Conservation (phyloP, 1,284 basidiomycete genomes). For the Wolfiporia cocos region DNA sequence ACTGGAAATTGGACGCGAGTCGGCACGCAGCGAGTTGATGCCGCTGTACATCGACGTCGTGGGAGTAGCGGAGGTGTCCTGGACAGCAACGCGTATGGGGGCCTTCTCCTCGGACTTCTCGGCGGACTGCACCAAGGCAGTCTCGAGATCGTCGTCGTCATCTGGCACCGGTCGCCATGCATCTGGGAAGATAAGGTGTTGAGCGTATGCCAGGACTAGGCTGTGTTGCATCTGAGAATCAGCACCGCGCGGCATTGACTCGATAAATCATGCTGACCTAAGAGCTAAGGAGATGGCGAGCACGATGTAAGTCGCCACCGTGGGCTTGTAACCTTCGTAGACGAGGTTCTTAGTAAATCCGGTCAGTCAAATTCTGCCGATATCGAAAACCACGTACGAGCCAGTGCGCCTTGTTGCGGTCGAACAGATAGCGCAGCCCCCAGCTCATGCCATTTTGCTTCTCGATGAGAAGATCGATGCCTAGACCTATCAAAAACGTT, state of each 20-base stretch:
- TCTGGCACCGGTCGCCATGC: conserved; percentile 4
- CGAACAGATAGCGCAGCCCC: conserved; percentile 56
- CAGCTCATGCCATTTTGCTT: conserved; percentile 56
- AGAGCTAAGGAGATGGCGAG: conserved; percentile 19
- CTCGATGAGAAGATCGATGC: conserved; percentile 48
- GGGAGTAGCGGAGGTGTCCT: not conserved
- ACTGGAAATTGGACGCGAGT: no score
- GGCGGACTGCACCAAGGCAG: not conserved
- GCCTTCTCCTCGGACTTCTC: not conserved
- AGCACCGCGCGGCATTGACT: not conserved
- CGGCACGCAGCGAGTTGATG: no score
- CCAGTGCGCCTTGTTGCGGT: conserved; percentile 51
- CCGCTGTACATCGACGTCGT: not conserved
- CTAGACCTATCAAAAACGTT: conserved; percentile 51
- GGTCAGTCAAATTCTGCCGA: not conserved
- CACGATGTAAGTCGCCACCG: conserved; percentile 15
- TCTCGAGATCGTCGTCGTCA: not conserved
- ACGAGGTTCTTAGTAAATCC: conserved; percentile 11
- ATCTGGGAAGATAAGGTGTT: conserved; percentile 25
- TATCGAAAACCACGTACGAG: conserved; percentile 33
- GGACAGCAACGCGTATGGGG: not conserved
- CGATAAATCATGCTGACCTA: conserved; percentile 11
- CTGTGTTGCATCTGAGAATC: conserved; percentile 9
- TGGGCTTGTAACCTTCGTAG: conserved; percentile 16
- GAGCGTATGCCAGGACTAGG: conserved; percentile 21